A percentile compares a stretch with the other conserved stretches of the same genome.
Conservation (phyloP, 176 grass and related monocot genomes). For the Aegilops speltoides region DNA sequence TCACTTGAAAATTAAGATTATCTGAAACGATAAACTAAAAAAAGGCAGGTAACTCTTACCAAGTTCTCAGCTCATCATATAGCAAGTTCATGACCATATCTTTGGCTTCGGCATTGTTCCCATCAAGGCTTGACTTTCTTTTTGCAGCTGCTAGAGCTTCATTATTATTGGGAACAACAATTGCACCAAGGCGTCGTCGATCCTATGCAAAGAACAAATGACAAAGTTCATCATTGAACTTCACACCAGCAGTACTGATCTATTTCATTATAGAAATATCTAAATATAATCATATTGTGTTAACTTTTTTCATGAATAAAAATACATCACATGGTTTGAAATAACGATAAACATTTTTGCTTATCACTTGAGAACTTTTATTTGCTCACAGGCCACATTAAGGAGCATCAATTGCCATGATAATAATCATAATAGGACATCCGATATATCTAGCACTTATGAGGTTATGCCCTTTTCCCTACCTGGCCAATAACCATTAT, state of each 20-base stretch:
- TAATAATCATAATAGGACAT: neutral
- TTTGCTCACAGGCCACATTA: neutral
- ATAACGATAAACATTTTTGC: neutral
- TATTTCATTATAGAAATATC: neutral
- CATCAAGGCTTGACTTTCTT: constrained; percentile 43
- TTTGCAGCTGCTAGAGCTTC: constrained; percentile 57
- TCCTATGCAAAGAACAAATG: constrained; percentile 52
- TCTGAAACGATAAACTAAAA: neutral
- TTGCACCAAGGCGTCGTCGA: constrained; percentile 70
- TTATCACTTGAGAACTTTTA: neutral
- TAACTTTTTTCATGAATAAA: neutral
- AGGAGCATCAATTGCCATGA: neutral
- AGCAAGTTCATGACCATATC: constrained; percentile 58
- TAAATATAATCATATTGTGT: neutral
- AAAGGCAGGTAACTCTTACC: constrained; percentile 39
- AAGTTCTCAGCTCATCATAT: constrained; percentile 66
- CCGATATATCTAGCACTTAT: neutral
- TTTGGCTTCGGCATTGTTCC: constrained; percentile 35
- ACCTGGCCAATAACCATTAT: constrained; percentile 95
- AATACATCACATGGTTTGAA: neutral
- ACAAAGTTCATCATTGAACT: neutral
- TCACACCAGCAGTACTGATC: no score
- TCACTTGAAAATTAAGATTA: neutral
- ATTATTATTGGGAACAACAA: constrained; percentile 87
- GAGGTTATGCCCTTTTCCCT: neutral